Evolutionary conservation across 2,329 filamentous ascomycete species (phyloP), one percentile per base, ranked within the genome.

Genomic region (Rosellinia necatrix): DNA sequence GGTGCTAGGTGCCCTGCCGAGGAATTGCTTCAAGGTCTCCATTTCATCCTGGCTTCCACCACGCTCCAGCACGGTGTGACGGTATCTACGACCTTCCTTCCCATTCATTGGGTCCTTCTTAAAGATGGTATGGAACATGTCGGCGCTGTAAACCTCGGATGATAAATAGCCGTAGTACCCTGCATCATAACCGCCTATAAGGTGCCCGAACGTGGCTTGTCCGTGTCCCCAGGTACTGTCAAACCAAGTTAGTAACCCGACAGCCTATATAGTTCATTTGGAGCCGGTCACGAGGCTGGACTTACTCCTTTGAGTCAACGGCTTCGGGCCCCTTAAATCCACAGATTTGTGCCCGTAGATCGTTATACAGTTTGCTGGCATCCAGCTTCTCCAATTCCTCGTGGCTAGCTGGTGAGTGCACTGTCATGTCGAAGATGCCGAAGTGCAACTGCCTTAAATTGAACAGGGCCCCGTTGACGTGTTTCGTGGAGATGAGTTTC

Each of bases 61-160:
- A 62, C 84, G 85, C 75, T 92, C 88, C 4, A 94, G 77, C 19
- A 94, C 89, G 0, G 85, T 89, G 72, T 91, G 87, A 50, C 90
- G 81, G 75, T 93, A 94, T 56, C 89, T 76, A 12, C 90, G 80
- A 1, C 90, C 90, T 70, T 91, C 84, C 62, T 81, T 82, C 27
- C 79, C 80, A 70, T 92, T 83, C 89, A 93, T 92, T 0, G 90
- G 90, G 70, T 92, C 80, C 64, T 83, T 78, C 76, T 88, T 87
- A 76, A 94, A 94, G 42, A 89, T 86, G 0, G 82, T 82, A 74
- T 90, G 86, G 78, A 93, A 96, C 89, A 96, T 93, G 73, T 96
- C 90, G 22, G 88, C 83, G 19, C 86, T 90, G 75, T 92, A 94
- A 15, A 94, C 91, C 71, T 91, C 83, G 1, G 87, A 91, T 61